Conservation (phyloP, 176 grass and related monocot species). For the Hordeum vulgare region MorexV3_pseudomolecules_assembly NC_058518.1:493751429-493751928, state of each 20-base stretch:
- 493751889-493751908: background rate
- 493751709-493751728: conserved; percentile 42
- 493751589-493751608: conserved; percentile 14
- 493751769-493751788: conserved; percentile 95
- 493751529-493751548: conserved; percentile 79
- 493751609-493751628: background rate
- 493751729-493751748: conserved; percentile 66
- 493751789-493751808: conserved; percentile 78
- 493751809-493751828: conserved; percentile 3
- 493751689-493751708: conserved; percentile 10
- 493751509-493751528: conserved; percentile 80
- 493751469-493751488: conserved; percentile 81
- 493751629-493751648: conserved; percentile 21
- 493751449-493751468: conserved; percentile 63
- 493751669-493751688: conserved; percentile 32
- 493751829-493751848: background rate
- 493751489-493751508: conserved; percentile 85
- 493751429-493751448: conserved; percentile 88
- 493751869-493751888: background rate
- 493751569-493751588: conserved; percentile 30
- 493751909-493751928: background rate
- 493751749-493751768: conserved; percentile 90
- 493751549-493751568: conserved; percentile 72
- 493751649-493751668: conserved; percentile 56
- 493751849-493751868: background rate